A percentile compares a stretch with the other conserved stretches of the same genome.
Evolutionary conservation across 2,329 filamentous ascomycete genomes (phyloP).

Genomic region (Cladosporium sp.): DNA sequence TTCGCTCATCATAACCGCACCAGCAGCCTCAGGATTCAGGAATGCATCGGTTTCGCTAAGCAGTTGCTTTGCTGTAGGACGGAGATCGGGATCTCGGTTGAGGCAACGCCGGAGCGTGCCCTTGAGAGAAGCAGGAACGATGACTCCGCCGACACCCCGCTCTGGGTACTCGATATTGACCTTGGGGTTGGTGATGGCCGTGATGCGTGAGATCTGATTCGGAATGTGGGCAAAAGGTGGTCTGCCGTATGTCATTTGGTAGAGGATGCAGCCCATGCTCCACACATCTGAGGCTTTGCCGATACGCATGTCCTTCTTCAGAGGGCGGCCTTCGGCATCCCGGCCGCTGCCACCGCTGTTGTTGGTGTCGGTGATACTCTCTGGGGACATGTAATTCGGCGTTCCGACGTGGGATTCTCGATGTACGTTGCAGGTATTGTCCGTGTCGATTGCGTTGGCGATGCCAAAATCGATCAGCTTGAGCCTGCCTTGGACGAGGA

Average conservation of each 20-base stretch:
- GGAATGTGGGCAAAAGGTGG: conserved; percentile 88
- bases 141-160: conserved; percentile 58
- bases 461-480: conserved; percentile 99
- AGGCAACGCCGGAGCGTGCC: conserved; percentile 53
- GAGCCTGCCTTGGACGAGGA: conserved; percentile 79
- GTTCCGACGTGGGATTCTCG: conserved; percentile 93
- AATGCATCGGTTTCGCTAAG: conserved; percentile 51
- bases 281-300: conserved; percentile 95
- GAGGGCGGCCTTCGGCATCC: conserved; percentile 36
- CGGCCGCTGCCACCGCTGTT: conserved; percentile 41
- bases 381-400: conserved; percentile 97
- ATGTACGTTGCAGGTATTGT: conserved; percentile 95
- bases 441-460: conserved; percentile 90
- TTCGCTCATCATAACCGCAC: conserved; percentile 46
- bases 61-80: conserved; percentile 53
- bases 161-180: conserved; percentile 67
- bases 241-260: conserved; percentile 97
- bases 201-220: conserved; percentile 79
- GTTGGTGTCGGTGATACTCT: conserved; percentile 84
- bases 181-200: conserved; percentile 75
- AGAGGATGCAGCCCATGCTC: conserved; percentile 93
- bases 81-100: conserved; percentile 50
- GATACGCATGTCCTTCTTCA: conserved; percentile 80
- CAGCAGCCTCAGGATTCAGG: conserved; percentile 49
- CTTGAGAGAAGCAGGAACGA: conserved; percentile 50